A percentile compares a stretch with the other conserved stretches of the same genome.
phyloP scores from a whole-genome alignment of 441 rosid genomes.

The Adansonia gregorii region DNA sequence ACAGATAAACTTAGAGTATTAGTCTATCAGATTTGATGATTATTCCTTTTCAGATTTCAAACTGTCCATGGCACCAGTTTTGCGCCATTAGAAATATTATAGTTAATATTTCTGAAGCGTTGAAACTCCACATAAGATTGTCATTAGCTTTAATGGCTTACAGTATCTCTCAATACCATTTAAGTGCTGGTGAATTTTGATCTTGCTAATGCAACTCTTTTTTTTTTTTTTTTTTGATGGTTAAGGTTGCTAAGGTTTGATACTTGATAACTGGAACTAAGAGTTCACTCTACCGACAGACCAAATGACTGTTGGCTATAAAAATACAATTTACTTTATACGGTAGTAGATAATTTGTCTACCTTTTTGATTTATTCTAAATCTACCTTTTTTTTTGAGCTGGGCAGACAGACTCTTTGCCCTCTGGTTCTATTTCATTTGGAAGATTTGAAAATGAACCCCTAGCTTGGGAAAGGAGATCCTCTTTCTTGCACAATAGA shows the following conservation, averaged over 20 bases:
- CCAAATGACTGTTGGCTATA: background rate
- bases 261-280: no score
- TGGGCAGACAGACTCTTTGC: slow-evolving; percentile 62
- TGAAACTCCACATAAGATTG: slow-evolving; percentile 12
- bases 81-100: background rate
- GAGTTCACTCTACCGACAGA: no score
- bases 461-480: slow-evolving; percentile 79
- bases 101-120: background rate
- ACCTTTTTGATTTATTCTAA: background rate
- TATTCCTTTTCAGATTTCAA: background rate
- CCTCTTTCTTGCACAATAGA: slow-evolving; percentile 78
- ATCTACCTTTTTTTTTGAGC: slow-evolving; percentile 7
- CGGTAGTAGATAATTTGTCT: slow-evolving; percentile 6
- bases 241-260: no score
- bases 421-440: slow-evolving; percentile 84
- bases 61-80: background rate
- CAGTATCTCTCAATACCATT: background rate
- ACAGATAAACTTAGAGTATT: background rate
- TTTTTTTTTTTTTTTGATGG: background rate
- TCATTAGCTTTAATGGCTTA: background rate
- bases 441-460: slow-evolving; percentile 84
- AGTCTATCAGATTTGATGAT: background rate
- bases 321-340: background rate
- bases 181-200: slow-evolving; percentile 18
- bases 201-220: background rate